A percentile compares a stretch with the other conserved stretches of the same genome.
These are phyloP conservation scores for Carex cristatella DNA, from an alignment of 176 grass and related monocot genomes.

Conservation along the genomic window DNA sequence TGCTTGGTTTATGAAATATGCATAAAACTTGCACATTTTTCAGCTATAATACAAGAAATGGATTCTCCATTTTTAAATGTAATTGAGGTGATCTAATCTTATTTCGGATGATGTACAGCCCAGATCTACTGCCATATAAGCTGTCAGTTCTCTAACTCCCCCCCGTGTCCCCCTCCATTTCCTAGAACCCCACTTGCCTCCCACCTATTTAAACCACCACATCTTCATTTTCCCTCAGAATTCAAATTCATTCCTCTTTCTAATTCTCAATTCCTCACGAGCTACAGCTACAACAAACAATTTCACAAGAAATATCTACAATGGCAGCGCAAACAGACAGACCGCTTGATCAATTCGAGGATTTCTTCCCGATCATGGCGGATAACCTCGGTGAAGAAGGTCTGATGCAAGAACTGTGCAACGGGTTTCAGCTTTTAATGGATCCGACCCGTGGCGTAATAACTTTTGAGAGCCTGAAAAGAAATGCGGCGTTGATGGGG, in stretches of 20 bases:
- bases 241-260: not conserved
- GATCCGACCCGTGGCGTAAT: slow-evolving; percentile 52
- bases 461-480: slow-evolving; percentile 76
- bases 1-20: too few species aligned
- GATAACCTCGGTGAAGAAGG: slow-evolving; percentile 81
- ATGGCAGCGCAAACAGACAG: slow-evolving; percentile 35
- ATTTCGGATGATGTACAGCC: not conserved
- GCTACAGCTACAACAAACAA: not conserved
- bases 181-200: slow-evolving; percentile 24
- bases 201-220: slow-evolving; percentile 41
- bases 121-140: not conserved
- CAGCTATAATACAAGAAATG: not conserved
- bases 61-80: not conserved
- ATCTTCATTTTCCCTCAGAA: not conserved
- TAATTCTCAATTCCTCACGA: not conserved
- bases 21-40: too few species aligned
- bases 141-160: slow-evolving; percentile 14
- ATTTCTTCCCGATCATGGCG: slow-evolving; percentile 94
- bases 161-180: slow-evolving; percentile 27
- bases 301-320: not conserved
- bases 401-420: slow-evolving; percentile 75
- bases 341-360: slow-evolving; percentile 51
- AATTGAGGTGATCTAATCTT: not conserved
- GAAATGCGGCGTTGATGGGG: slow-evolving; percentile 70
- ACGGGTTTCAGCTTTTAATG: slow-evolving; percentile 75